Conservation (phyloP, 768 basidiomycete species). For the Suillus subaureus region DNA sequence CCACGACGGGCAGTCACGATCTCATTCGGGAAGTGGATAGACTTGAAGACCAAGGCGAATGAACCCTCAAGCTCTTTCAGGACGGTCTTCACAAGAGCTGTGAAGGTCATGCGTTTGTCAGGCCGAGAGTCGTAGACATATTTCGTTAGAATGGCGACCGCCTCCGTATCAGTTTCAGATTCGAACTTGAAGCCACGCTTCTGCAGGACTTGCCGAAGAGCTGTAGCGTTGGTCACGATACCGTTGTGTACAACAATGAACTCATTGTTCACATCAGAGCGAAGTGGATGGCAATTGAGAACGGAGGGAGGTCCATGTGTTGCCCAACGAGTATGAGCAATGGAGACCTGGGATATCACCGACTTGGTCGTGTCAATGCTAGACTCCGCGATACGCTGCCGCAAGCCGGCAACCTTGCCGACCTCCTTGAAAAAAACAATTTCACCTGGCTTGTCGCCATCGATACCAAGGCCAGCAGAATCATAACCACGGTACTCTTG, state of each 20-base stretch:
- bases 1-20: conserved; percentile 96
- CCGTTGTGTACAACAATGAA: conserved; percentile 98
- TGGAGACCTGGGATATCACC: conserved; percentile 86
- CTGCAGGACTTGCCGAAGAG: conserved; percentile 89
- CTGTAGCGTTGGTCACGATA: conserved; percentile 93
- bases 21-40: conserved; percentile 91
- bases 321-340: conserved; percentile 99
- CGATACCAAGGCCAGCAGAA: conserved; percentile 87
- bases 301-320: conserved; percentile 92
- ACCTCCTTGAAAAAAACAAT: conserved; percentile 95
- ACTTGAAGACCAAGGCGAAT: conserved; percentile 99
- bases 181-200: conserved; percentile 95
- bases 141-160: conserved; percentile 93
- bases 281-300: conserved; percentile 93
- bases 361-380: conserved; percentile 73
- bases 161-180: conserved; percentile 97
- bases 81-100: conserved; percentile 90
- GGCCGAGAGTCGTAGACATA: conserved; percentile 95
- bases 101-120: conserved; percentile 85
- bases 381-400: conserved; percentile 82
- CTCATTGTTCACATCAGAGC: conserved; percentile 76
- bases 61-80: conserved; percentile 98
- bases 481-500: conserved; percentile 99
- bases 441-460: conserved; percentile 82
- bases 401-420: conserved; percentile 92